phyloP scores from a whole-genome alignment of 2,329 filamentous ascomycete species.

The Tolypocladium sp. region DNA sequence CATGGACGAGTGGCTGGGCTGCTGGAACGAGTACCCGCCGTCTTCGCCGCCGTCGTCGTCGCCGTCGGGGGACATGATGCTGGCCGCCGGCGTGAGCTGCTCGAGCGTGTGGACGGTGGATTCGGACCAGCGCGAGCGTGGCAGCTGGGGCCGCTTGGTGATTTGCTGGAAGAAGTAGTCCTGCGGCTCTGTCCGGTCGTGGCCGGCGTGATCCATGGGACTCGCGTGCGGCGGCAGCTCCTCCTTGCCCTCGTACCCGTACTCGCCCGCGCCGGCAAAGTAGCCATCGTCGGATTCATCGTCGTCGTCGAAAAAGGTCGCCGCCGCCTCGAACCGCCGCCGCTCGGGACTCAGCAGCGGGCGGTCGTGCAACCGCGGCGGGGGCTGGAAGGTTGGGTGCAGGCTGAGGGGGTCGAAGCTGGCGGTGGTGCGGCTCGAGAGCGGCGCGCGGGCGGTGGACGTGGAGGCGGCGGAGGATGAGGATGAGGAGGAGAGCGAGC shows the following conservation, averaged over 20 bases:
- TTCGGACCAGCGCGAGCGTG: slow-evolving; percentile 31
- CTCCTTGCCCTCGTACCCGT: slow-evolving; percentile 11
- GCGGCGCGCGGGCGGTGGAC: slow-evolving; percentile 16
- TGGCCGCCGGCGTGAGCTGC: background rate
- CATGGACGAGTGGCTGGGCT: slow-evolving; percentile 10
- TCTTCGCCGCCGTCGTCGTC: slow-evolving; percentile 11
- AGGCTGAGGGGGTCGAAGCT: slow-evolving; percentile 23
- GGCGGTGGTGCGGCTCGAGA: slow-evolving; percentile 14
- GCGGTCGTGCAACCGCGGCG: slow-evolving; percentile 25
- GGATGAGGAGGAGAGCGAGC: slow-evolving; percentile 22
- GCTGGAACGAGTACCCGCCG: slow-evolving; percentile 12
- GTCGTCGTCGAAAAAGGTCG: slow-evolving; percentile 20
- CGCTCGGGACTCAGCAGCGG: slow-evolving; percentile 17
- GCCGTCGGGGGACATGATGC: slow-evolving; percentile 2
- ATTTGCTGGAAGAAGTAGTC: slow-evolving; percentile 25
- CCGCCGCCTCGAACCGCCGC: slow-evolving; percentile 10
- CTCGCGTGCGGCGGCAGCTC: slow-evolving; percentile 19
- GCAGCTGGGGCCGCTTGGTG: slow-evolving; percentile 19
- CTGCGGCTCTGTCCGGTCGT: slow-evolving; percentile 12
- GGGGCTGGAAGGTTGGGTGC: slow-evolving; percentile 25
- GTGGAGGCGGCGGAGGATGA: slow-evolving; percentile 15
- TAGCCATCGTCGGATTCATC: slow-evolving; percentile 15
- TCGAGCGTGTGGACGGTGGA: slow-evolving; percentile 27
- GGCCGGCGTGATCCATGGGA: slow-evolving; percentile 13
- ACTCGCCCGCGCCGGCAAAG: slow-evolving; percentile 13